Evolutionary conservation across 129 eudicot genomes (phyloP), one percentile per base, ranked within the genome.

Genomic region (Chrysanthemum lavandulifolium): DNA sequence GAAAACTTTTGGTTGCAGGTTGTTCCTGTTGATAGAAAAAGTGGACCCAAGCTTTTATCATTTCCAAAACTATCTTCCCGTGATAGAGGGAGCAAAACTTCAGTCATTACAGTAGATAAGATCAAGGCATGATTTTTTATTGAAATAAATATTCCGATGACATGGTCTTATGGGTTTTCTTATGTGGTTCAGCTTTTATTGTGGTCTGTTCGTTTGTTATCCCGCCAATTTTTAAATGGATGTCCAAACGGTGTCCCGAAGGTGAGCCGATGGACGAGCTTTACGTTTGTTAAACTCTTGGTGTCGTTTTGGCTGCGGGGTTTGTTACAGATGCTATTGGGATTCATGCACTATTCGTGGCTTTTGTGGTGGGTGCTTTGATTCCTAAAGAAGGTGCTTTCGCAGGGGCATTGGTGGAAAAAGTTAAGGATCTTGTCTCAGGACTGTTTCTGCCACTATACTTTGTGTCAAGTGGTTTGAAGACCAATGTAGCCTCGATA

Each of bases 291-390:
- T 88, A 84, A 45, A 91, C 95, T 33, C 61, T 91, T 23, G 91
- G 80, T 0, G 76, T 81, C 7, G 95, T 91, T 67, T 81, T 91
- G 77, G 95, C 92, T 4, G 97, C 97, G 0, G 88, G 88, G 8
- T 80, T 88, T 12, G 81, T 84, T 12, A 91, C 97, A 0, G 97
- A 91, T 67, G 57, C 84, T 11, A 91, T 86, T 13, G 97, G 95
- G 55, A 91, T 91, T 47, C 97, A 91, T 70, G 97, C 97, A 2
- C 79, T 91, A 36, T 91, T 91, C 11, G 97, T 92, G 74, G 97
- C 92, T 15, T 91, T 88, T 68, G 95, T 91, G 27, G 82, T 88
- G 8, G 97, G 95, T 0, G 86, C 88, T 62, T 83, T 88, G 10
- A 85, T 86, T 5, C 97, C 97, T 0, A 88, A 88, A 58, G 90